Percentiles rank a stretch among this genome's conserved stretches.
These are phyloP conservation scores for Aspergillus sp. DNA, from an alignment of 2,329 filamentous ascomycete species.

Conservation along the genomic window DNA sequence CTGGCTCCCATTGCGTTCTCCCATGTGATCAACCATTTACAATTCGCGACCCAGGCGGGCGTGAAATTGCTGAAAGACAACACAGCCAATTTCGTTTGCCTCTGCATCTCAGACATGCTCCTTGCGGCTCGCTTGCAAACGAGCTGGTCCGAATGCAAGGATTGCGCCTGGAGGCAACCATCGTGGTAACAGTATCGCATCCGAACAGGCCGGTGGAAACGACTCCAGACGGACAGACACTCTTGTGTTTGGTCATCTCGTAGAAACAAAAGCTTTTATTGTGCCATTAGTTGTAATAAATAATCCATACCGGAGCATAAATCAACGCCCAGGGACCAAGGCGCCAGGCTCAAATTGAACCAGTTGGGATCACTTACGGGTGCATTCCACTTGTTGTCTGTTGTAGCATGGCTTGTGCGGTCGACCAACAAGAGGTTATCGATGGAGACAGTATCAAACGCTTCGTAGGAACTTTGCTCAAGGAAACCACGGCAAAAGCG, in stretches of 20 bases:
- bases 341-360: background rate
- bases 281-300: background rate
- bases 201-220: no score
- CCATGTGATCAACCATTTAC: no score
- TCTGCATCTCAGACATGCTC: no score
- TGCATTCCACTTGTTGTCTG: background rate
- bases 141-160: no score
- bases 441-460: constrained; percentile 3
- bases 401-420: background rate
- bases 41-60: no score
- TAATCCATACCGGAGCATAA: background rate
- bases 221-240: background rate
- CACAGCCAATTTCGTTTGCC: no score
- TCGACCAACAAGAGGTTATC: background rate
- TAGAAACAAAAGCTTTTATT: background rate
- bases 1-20: no score
- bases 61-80: no score
- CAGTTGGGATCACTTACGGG: background rate
- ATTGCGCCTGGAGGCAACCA: no score
- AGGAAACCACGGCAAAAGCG: constrained; percentile 38
- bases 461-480: constrained; percentile 37
- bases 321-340: background rate
- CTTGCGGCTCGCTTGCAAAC: no score
- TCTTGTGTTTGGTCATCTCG: background rate
- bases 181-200: no score